Base-by-base conservation (phyloP, 108 stramenopile genomes). In the Discostella stelligeroides region DNA sequence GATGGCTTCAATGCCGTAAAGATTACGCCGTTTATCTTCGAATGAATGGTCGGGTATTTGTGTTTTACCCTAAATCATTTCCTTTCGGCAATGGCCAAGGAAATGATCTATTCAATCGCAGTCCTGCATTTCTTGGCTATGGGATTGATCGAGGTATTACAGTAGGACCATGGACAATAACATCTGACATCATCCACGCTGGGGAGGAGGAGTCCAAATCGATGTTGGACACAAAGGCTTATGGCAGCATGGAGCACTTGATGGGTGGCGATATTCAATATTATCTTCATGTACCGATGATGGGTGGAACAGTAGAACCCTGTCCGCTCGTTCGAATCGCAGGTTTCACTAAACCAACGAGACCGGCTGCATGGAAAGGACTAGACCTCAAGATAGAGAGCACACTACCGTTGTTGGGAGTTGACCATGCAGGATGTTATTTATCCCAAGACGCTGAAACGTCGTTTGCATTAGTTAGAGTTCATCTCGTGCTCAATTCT, bases 1-100 rank as follows among this genome's bases (percentile, higher is more conserved):
- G 90, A 7, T 94, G 93, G 93, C 63, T 94, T 29, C 93, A 94
- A 64, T 94, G 93, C 80, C 87, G 93, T 18, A 86, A 84, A 60
- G 93, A 94, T 72, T 94, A 91, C 64, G 93, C 81, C 1, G 93
- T 94, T 7, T 91, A 86, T 45, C 73, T 94, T 11, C 73, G 82
- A 66, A 46, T 60, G 47, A 75, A 91, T 70, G 89, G 90, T 1
- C 63, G 40, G 7, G 85, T 92, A 9, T 82, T 79, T 56, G 83
- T 91, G 5, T 81, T 94, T 25, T 80, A 85, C 70, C 84, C 88
- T 29, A 56, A 41, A 0, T 82, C 85, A 58, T 94, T 91, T 68
- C 93, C 93, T 2, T 94, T 80, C 42, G 28, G 28, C 34, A 56
- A 56, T 37, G 55, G 55, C 9, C 75, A 76, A 15, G 79, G 85